Conservation (phyloP, 441 rosid species). For the Eugenia klotzschiana region DNA sequence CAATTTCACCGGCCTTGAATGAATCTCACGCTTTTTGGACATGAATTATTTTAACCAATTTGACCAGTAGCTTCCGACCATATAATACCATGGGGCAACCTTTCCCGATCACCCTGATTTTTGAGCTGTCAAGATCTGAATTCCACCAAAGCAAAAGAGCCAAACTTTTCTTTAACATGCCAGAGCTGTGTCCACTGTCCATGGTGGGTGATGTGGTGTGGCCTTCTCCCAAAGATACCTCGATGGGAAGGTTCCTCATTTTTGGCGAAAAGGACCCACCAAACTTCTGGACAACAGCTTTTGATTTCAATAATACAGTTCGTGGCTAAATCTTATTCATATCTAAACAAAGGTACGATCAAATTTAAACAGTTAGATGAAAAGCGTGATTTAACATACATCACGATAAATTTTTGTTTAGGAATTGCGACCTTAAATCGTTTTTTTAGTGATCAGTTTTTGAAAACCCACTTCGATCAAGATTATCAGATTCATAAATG, state of each 20-base stretch:
- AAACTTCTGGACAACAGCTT: background rate
- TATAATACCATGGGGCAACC: background rate
- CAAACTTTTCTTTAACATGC: background rate
- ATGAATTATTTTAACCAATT: background rate
- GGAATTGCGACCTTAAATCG: too few species aligned
- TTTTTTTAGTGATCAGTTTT: too few species aligned
- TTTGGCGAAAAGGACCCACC: background rate
- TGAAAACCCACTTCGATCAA: background rate
- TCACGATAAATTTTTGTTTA: too few species aligned
- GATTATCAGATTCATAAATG: background rate
- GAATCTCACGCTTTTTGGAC: background rate
- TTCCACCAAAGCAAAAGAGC: background rate
- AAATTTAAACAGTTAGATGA: too few species aligned
- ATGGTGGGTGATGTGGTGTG: background rate
- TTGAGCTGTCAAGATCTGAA: background rate
- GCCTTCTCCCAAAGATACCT: background rate
- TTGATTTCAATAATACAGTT: rapidly evolving
- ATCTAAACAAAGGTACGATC: background rate
- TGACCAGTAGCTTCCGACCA: background rate
- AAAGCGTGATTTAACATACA: rapidly evolving
- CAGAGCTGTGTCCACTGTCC: background rate
- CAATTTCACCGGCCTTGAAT: background rate
- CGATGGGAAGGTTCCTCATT: background rate
- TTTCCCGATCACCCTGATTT: background rate
- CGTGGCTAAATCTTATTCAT: background rate